Percentiles rank a stretch among this genome's conserved stretches.
Evolutionary conservation across 2,329 filamentous ascomycete species (phyloP).

Genomic region (Ophiostoma montium): DNA sequence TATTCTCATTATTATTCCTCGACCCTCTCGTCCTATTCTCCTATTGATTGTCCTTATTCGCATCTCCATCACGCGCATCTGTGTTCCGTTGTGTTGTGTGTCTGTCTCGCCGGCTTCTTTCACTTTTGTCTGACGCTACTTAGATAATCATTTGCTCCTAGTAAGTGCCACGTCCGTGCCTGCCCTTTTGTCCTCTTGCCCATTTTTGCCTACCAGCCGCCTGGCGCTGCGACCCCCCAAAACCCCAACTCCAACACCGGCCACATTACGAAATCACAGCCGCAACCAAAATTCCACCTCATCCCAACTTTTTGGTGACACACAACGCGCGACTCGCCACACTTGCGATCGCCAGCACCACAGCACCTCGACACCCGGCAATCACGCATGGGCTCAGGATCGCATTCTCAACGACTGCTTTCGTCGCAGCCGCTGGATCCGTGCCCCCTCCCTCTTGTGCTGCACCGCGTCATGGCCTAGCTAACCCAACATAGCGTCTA

Average conservation of each 20-base stretch:
- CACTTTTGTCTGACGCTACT: slow-evolving; percentile 1
- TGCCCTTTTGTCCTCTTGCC: background rate
- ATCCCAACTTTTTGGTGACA: background rate
- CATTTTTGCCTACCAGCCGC: background rate
- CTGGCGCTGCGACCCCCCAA: background rate
- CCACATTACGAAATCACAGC: background rate
- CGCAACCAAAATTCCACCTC: background rate
- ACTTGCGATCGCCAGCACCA: background rate
- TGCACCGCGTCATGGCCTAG: slow-evolving; percentile 1
- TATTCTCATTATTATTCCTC: background rate
- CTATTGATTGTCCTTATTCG: background rate
- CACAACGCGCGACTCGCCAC: background rate
- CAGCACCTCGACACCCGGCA: background rate
- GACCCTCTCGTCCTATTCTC: background rate
- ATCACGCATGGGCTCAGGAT: background rate
- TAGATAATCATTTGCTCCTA: slow-evolving; percentile 3
- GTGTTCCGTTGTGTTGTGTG: background rate
- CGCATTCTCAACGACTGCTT: background rate
- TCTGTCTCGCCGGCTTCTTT: background rate
- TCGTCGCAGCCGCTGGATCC: background rate
- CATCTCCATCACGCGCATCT: background rate
- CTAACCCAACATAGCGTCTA: slow-evolving; percentile 6
- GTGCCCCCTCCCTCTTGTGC: background rate
- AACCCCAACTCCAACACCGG: background rate
- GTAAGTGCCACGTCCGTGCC: background rate